phyloP scores from a whole-genome alignment of 129 eudicot species.

The sunflower (Helianthus annuus) region HanXRQr2.0-SUNRISE NC_035434.2:95201525-95202024 shows the following conservation, averaged over 20 bases:
- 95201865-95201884: not conserved
- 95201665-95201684: not conserved
- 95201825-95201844: constrained; percentile 85
- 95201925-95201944: constrained; percentile 7
- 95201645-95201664: constrained; percentile 69
- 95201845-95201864: not conserved
- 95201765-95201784: constrained; percentile 75
- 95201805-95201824: constrained; percentile 99
- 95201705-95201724: constrained; percentile 5
- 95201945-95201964: not conserved
- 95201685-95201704: constrained; percentile 4
- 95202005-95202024: constrained; percentile 70
- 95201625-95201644: constrained; percentile 77
- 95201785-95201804: constrained; percentile 84
- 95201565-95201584: constrained; percentile 62
- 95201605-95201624: constrained; percentile 96
- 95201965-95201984: constrained; percentile 59
- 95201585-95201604: constrained; percentile 87
- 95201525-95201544: not conserved
- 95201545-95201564: constrained; percentile 77
- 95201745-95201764: constrained; percentile 98
- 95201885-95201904: not conserved
- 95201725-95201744: constrained; percentile 11
- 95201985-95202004: constrained; percentile 90
- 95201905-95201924: too few relatives aligned